Conservation (phyloP, 441 rosid genomes). For the Pelargonium myrrhifolium region DNA sequence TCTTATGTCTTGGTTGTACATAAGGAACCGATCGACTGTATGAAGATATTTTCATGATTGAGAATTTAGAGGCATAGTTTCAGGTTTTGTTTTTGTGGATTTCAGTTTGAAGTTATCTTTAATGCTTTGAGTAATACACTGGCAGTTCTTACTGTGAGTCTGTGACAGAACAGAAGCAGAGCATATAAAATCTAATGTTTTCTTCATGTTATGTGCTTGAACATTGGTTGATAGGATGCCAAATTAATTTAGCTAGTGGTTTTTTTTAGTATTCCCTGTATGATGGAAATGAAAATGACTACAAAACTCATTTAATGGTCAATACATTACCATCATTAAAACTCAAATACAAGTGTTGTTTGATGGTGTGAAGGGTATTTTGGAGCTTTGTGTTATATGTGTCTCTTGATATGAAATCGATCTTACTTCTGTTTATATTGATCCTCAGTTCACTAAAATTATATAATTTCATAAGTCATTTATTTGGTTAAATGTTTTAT, state of each 20-base stretch:
- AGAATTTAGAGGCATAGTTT: not conserved
- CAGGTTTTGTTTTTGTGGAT: not conserved
- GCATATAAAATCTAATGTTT: not conserved
- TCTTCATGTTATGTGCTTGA: not conserved
- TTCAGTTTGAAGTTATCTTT: not conserved
- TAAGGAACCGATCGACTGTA: not conserved
- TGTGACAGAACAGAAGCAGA: not conserved
- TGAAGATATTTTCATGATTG: not conserved
- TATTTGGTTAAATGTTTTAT: too few species aligned
- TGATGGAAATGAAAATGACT: not conserved
- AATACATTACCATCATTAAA: not conserved
- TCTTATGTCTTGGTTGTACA: not conserved
- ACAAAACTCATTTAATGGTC: not conserved
- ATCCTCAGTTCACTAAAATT: too few species aligned
- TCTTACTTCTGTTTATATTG: too few species aligned
- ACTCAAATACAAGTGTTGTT: not conserved
- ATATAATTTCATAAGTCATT: too few species aligned
- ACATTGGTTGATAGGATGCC: not conserved
- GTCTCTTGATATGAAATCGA: not conserved
- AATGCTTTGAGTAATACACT: not conserved
- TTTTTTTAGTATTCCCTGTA: not conserved
- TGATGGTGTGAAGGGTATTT: not conserved
- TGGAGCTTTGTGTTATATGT: not conserved
- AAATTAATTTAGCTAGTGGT: not conserved
- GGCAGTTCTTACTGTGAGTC: not conserved